phyloP scores from a whole-genome alignment of 225 moss, liverwort and hornwort genomes.

The Bryum argenteum region DNA sequence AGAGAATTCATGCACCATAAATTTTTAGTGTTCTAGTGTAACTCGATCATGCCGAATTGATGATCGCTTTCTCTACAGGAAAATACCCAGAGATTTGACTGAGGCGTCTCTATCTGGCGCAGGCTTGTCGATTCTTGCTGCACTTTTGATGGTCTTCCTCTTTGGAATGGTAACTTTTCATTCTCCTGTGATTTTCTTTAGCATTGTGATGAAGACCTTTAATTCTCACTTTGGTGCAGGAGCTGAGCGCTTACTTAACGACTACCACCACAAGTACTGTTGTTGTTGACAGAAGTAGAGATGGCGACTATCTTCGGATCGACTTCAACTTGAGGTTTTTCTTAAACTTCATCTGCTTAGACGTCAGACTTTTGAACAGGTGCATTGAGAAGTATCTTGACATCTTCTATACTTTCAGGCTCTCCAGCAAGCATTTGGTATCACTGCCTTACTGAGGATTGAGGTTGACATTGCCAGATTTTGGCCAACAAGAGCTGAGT shows the following conservation, averaged over 20 bases:
- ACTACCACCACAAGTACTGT: slow-evolving; percentile 71
- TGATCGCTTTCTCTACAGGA: slow-evolving; percentile 42
- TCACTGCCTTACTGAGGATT: background rate
- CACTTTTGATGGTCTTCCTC: slow-evolving; percentile 75
- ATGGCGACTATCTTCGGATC: slow-evolving; percentile 79
- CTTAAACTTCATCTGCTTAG: too few species aligned
- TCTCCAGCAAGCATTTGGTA: too few species aligned
- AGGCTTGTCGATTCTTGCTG: slow-evolving; percentile 77
- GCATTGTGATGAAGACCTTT: slow-evolving; percentile 1
- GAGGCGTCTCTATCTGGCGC: slow-evolving; percentile 86
- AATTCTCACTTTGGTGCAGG: slow-evolving; percentile 44
- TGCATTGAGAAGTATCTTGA: background rate
- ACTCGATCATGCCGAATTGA: background rate
- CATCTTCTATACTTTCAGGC: background rate
- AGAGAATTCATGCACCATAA: background rate
- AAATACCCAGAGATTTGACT: slow-evolving; percentile 84
- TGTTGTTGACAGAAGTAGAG: slow-evolving; percentile 88
- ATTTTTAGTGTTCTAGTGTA: background rate
- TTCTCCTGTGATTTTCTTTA: background rate
- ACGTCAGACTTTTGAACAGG: background rate
- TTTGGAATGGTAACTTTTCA: slow-evolving; percentile 67
- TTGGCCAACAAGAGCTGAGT: slow-evolving; percentile 6
- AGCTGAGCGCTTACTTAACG: slow-evolving; percentile 64
- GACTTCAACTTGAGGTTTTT: slow-evolving; percentile 82
- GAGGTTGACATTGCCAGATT: slow-evolving; percentile 6